phyloP scores from a whole-genome alignment of 139 green algal species.

The Yamagishiella unicocca region DNA sequence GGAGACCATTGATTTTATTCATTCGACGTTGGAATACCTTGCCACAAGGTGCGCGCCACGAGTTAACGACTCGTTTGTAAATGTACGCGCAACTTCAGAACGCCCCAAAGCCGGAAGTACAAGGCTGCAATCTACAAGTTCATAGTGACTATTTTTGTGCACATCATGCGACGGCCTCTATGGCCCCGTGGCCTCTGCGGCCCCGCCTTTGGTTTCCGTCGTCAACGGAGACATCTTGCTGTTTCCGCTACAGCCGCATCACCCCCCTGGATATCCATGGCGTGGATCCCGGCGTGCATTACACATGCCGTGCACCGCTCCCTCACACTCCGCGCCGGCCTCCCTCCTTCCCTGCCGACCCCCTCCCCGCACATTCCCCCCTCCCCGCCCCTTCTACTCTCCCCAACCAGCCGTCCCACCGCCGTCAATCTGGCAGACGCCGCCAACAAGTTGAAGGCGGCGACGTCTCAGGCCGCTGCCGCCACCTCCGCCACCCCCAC shows the following conservation, averaged over 20 bases:
- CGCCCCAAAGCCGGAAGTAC: not conserved
- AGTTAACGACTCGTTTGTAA: not conserved
- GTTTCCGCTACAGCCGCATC: not conserved
- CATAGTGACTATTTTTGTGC: not conserved
- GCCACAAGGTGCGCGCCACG: conserved; percentile 78
- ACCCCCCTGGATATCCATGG: not conserved
- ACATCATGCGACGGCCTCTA: not conserved
- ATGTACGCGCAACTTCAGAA: not conserved
- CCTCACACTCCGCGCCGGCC: not conserved
- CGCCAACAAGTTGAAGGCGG: conserved; percentile 69
- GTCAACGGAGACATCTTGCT: not conserved
- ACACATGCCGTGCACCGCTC: not conserved
- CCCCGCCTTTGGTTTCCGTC: not conserved
- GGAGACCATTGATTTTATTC: conserved; percentile 52
- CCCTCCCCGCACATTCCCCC: not conserved
- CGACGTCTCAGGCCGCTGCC: conserved; percentile 55
- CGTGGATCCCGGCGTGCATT: not conserved
- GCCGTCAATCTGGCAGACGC: conserved; percentile 95
- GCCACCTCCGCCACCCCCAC: conserved; percentile 54
- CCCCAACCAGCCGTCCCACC: conserved; percentile 91
- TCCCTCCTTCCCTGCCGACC: not conserved
- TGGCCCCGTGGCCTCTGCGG: not conserved
- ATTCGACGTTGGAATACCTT: conserved; percentile 78
- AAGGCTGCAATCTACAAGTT: too few species aligned
- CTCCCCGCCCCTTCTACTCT: not conserved